Conservation (phyloP, 1,284 basidiomycete genomes). For the Peniophora sp. region DNA sequence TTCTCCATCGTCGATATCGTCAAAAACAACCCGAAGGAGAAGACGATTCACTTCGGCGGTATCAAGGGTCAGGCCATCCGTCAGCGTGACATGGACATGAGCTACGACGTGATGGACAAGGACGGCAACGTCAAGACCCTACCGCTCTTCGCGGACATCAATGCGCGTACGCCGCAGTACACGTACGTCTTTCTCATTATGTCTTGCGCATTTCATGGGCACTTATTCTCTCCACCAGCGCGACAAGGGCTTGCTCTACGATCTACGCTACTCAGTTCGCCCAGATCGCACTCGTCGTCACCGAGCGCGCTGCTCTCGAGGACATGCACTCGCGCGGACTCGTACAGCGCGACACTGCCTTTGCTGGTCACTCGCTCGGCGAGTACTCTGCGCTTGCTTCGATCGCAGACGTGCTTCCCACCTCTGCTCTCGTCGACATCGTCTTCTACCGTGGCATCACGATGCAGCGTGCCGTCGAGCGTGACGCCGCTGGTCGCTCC, state of each 20-base stretch:
- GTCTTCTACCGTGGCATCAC: slow-evolving; percentile 69
- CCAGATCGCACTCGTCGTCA: slow-evolving; percentile 96
- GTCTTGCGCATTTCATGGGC: too few species aligned
- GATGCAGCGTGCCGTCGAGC: slow-evolving; percentile 1
- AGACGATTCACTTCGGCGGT: slow-evolving; percentile 98
- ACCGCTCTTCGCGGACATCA: slow-evolving; percentile 90
- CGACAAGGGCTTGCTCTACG: slow-evolving; percentile 73
- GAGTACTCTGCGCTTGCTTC: slow-evolving; percentile 98
- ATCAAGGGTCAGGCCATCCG: slow-evolving; percentile 97
- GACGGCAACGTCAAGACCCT: slow-evolving; percentile 92
- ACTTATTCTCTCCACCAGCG: slow-evolving; percentile 60
- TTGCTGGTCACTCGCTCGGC: slow-evolving; percentile 96
- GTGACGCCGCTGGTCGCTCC: not conserved
- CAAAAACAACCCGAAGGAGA: slow-evolving; percentile 94
- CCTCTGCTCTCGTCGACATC: slow-evolving; percentile 94
- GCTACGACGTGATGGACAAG: slow-evolving; percentile 94
- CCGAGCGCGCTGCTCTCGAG: slow-evolving; percentile 96
- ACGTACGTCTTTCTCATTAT: slow-evolving; percentile 30
- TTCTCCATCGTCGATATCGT: slow-evolving; percentile 99
- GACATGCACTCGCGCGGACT: slow-evolving; percentile 97
- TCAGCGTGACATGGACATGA: slow-evolving; percentile 98
- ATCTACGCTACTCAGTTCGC: slow-evolving; percentile 99
- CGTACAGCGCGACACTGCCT: slow-evolving; percentile 86
- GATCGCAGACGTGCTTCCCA: slow-evolving; percentile 91
- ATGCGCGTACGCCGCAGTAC: slow-evolving; percentile 88